phyloP scores from a whole-genome alignment of 1,284 basidiomycete species.

The Macrocystidia cucumis region DNA sequence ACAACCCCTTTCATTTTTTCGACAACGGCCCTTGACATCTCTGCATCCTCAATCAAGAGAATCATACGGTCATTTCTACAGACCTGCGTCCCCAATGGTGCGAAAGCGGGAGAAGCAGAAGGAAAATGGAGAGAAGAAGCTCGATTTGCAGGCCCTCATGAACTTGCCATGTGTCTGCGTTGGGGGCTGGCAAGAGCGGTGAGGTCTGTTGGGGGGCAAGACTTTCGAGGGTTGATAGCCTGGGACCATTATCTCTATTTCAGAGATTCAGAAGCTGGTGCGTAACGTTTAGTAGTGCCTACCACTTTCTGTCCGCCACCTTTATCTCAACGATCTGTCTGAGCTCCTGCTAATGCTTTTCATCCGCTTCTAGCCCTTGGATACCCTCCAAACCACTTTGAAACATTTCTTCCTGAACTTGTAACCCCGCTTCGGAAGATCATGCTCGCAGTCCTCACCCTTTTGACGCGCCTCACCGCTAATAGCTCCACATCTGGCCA shows the following conservation, averaged over 20 bases:
- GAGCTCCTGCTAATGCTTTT: neutral
- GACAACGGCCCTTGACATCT: constrained; percentile 78
- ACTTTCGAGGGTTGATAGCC: constrained; percentile 64
- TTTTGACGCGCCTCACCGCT: constrained; percentile 74
- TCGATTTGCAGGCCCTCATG: constrained; percentile 73
- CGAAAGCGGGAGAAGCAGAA: constrained; percentile 39
- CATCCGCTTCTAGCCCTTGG: constrained; percentile 36
- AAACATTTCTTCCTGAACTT: constrained; percentile 47
- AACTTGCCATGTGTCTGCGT: constrained; percentile 79
- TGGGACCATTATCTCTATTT: constrained; percentile 78
- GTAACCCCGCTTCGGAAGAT: constrained; percentile 49
- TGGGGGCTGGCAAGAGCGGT: constrained; percentile 79
- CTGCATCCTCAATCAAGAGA: constrained; percentile 58
- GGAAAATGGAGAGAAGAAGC: constrained; percentile 71
- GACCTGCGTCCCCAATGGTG: constrained; percentile 34
- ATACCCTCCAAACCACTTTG: constrained; percentile 68
- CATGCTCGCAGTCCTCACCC: constrained; percentile 59
- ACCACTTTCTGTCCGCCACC: neutral
- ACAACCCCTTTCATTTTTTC: constrained; percentile 88
- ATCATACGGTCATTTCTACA: constrained; percentile 72
- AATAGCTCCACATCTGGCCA: constrained; percentile 77
- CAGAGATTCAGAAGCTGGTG: constrained; percentile 71
- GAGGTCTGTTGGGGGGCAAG: constrained; percentile 54
- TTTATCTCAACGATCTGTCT: constrained; percentile 2
- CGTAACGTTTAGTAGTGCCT: constrained; percentile 17